Conservation (phyloP, 2,329 filamentous ascomycete species). For the Epichloe glyceriae region DNA sequence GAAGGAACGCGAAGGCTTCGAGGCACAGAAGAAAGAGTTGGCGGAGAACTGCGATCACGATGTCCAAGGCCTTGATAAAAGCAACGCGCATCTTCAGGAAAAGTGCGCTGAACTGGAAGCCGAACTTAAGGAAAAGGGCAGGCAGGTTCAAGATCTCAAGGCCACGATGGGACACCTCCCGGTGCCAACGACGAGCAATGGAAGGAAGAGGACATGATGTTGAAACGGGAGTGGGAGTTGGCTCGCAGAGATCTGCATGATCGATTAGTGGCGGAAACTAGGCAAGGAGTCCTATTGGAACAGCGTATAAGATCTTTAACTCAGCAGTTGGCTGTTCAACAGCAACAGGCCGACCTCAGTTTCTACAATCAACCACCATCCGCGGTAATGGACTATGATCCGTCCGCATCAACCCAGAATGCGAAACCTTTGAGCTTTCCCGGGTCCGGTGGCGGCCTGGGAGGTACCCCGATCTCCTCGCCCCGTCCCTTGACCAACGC, state of each 20-base stretch:
- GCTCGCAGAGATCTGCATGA: slow-evolving; percentile 40
- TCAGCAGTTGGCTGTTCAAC: slow-evolving; percentile 32
- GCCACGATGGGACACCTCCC: slow-evolving; percentile 50
- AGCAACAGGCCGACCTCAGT: slow-evolving; percentile 26
- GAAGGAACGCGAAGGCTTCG: slow-evolving; percentile 39
- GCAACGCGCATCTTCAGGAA: slow-evolving; percentile 50
- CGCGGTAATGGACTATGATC: slow-evolving; percentile 35
- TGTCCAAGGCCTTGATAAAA: slow-evolving; percentile 36
- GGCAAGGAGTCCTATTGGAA: slow-evolving; percentile 33
- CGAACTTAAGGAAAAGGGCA: slow-evolving; percentile 52
- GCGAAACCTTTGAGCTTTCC: slow-evolving; percentile 30
- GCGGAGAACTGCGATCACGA: slow-evolving; percentile 38
- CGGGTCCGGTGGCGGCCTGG: slow-evolving; percentile 1
- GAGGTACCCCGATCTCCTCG: slow-evolving; percentile 2
- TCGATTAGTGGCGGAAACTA: slow-evolving; percentile 33
- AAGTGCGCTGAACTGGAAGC: slow-evolving; percentile 54
- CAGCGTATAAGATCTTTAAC: slow-evolving; percentile 31
- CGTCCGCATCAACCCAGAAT: slow-evolving; percentile 23
- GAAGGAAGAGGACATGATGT: slow-evolving; percentile 36
- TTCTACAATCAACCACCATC: slow-evolving; percentile 34
- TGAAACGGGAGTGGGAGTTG: slow-evolving; percentile 43
- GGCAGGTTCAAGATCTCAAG: slow-evolving; percentile 62
- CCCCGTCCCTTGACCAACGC: slow-evolving; percentile 5
- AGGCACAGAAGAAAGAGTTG: slow-evolving; percentile 37
- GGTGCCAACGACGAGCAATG: slow-evolving; percentile 48